Evolutionary conservation across 768 basidiomycete species (phyloP).

Genomic region (Lentinus brumalis): DNA sequence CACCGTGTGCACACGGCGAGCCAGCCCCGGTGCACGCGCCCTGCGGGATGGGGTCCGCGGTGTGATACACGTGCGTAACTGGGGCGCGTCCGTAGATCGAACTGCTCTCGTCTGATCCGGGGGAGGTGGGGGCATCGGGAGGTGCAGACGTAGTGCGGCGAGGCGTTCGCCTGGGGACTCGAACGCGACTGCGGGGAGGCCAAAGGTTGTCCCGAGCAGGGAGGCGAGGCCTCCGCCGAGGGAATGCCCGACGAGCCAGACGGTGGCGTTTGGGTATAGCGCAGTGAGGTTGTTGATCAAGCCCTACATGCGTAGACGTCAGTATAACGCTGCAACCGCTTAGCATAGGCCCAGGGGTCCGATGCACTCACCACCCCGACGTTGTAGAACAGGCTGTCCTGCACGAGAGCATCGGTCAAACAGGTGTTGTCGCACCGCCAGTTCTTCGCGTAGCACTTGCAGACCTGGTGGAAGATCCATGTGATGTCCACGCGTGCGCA

Average conservation of each 20-base stretch:
- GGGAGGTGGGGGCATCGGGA: slow-evolving; percentile 51
- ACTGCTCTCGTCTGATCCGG: neutral
- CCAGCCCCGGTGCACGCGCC: slow-evolving; percentile 52
- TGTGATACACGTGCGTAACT: slow-evolving; percentile 58
- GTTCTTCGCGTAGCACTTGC: slow-evolving; percentile 76
- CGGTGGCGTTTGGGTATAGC: slow-evolving; percentile 58
- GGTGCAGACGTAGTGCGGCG: slow-evolving; percentile 60
- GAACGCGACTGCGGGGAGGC: slow-evolving; percentile 63
- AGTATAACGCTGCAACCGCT: neutral
- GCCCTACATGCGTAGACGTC: slow-evolving; percentile 35
- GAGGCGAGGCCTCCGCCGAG: slow-evolving; percentile 68
- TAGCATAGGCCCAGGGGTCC: neutral
- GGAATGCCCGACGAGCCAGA: slow-evolving; percentile 65
- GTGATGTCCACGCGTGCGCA: slow-evolving; percentile 88
- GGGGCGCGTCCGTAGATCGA: slow-evolving; percentile 22
- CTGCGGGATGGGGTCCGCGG: slow-evolving; percentile 71
- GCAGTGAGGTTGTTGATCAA: slow-evolving; percentile 58
- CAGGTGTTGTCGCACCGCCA: slow-evolving; percentile 82
- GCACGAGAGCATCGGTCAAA: slow-evolving; percentile 77
- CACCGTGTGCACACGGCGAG: slow-evolving; percentile 59
- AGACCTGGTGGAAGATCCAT: slow-evolving; percentile 85
- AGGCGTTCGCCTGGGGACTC: slow-evolving; percentile 67
- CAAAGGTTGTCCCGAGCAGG: slow-evolving; percentile 65
- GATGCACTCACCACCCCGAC: slow-evolving; percentile 69
- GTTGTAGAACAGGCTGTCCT: slow-evolving; percentile 93